Base-by-base conservation (phyloP, 495 filamentous ascomycete species). In the Neurospora sp. region DNA sequence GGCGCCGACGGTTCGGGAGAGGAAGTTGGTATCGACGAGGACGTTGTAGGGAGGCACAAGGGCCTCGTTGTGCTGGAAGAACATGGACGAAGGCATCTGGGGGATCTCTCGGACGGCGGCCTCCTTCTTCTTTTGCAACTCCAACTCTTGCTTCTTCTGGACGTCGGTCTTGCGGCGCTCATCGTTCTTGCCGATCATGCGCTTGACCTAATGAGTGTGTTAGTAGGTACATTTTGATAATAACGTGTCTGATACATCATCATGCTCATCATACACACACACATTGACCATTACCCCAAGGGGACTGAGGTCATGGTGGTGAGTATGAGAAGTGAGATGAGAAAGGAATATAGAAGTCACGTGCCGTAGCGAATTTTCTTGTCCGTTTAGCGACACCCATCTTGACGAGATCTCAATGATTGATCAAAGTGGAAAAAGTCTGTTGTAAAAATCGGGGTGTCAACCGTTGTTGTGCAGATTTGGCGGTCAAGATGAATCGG, bases 1-100 rank as follows among this genome's bases (percentile, higher is more conserved):
- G 75, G 90, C 88, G 75, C 94, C 92, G 38, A 98, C 93, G 5
- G 93, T 94, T 80, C 96, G 93, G 46, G 90, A 92, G 70, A 98
- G 88, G 79, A 99, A 99, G 81, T 98, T 98, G 83, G 94, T 97
- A 83, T 97, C 94, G 35, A 81, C 78, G 2, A 81, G 75, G 54
- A 81, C 70, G 72, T 81, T 76, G 37, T 81, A 81, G 27, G 79
- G 79, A 2, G 96, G 96, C 27, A 91, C 88, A 70, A 99, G 89
- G 38, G 93, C 92, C 69, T 92, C 92, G 83, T 99, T 99, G 85
- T 94, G 93, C 76, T 93, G 88, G 84, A 97, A 98, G 90, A 98
- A 99, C 82, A 99, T 90, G 69, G 89, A 87, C 9, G 94, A 94
- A 8, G 95, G 91, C 71, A 92, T 90, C 82, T 94, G 91, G 12